These are phyloP conservation scores for Quercus wislizeni DNA, from an alignment of 306 rosid genomes.

Conservation along the genomic window DNA sequence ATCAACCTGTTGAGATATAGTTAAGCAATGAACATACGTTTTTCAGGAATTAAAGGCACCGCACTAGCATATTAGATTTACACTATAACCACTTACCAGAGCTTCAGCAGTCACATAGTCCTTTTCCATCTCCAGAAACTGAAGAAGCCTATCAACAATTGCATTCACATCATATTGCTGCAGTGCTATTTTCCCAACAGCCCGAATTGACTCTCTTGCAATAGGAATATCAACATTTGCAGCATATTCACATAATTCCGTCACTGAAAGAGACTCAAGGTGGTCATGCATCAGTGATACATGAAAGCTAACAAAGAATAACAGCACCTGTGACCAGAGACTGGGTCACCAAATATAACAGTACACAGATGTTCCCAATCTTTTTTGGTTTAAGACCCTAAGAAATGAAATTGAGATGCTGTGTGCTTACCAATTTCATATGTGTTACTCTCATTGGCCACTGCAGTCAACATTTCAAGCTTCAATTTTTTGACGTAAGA, in stretches of 20 bases:
- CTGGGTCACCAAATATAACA: slow-evolving; percentile 10
- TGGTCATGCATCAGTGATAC: slow-evolving; percentile 28
- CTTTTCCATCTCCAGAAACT: slow-evolving; percentile 99
- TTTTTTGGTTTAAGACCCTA: background rate
- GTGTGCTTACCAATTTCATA: slow-evolving; percentile 80
- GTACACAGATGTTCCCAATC: slow-evolving; percentile 16
- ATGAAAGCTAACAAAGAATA: slow-evolving; percentile 12
- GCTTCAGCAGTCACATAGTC: slow-evolving; percentile 99
- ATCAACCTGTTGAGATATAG: slow-evolving; percentile 17
- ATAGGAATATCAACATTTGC: slow-evolving; percentile 99
- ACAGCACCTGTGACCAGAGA: slow-evolving; percentile 14
- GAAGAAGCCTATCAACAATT: slow-evolving; percentile 96
- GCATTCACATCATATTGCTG: slow-evolving; percentile 99
- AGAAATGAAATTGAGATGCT: slow-evolving; percentile 1
- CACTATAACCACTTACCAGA: slow-evolving; percentile 60
- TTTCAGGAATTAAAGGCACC: slow-evolving; percentile 16
- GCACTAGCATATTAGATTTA: slow-evolving; percentile 15
- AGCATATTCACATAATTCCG: slow-evolving; percentile 98
- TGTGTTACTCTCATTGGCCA: slow-evolving; percentile 97
- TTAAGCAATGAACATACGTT: slow-evolving; percentile 10
- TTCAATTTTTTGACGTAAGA: slow-evolving; percentile 96
- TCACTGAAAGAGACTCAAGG: slow-evolving; percentile 62
- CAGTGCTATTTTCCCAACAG: slow-evolving; percentile 97
- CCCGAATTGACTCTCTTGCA: slow-evolving; percentile 99
- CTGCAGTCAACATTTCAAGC: slow-evolving; percentile 99